These are phyloP conservation scores for Hymenoscyphus occultus DNA, from an alignment of 2,329 filamentous ascomycete genomes.

Conservation along the genomic window DNA sequence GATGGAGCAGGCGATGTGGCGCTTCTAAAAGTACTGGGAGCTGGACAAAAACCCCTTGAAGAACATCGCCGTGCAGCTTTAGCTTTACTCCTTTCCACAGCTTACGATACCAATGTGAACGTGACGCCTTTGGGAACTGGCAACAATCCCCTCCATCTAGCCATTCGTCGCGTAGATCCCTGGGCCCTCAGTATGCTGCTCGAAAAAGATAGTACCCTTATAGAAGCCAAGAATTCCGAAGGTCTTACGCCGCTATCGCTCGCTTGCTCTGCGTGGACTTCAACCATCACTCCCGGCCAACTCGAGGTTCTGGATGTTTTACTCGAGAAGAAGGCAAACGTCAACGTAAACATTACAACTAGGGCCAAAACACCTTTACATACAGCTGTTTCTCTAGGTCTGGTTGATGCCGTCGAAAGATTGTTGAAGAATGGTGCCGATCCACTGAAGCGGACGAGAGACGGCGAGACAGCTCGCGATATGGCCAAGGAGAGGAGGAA, in stretches of 20 bases:
- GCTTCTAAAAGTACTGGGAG: conserved; percentile 13
- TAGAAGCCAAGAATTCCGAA: conserved; percentile 14
- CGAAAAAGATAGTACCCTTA: conserved; percentile 11
- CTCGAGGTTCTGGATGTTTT: conserved; percentile 17
- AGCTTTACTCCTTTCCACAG: conserved; percentile 14
- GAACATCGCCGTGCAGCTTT: conserved; percentile 15
- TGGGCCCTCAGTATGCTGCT: conserved; percentile 19
- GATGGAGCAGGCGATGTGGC: conserved; percentile 11
- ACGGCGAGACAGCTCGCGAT: conserved; percentile 11
- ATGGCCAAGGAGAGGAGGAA: conserved; percentile 7
- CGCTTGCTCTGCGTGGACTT: background rate
- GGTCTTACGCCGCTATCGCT: conserved; percentile 13
- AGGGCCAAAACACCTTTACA: conserved; percentile 13
- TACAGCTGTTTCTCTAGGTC: conserved; percentile 10
- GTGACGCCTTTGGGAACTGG: conserved; percentile 13
- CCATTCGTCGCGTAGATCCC: conserved; percentile 15
- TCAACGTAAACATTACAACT: conserved; percentile 9
- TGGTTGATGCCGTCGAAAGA: conserved; percentile 16
- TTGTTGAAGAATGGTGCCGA: conserved; percentile 12
- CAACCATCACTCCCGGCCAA: conserved; percentile 15
- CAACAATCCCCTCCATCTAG: conserved; percentile 20
- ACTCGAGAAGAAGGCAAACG: conserved; percentile 16
- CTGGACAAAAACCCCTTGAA: conserved; percentile 9
- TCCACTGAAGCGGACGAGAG: background rate
- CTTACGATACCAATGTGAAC: conserved; percentile 10